phyloP scores from a whole-genome alignment of 495 filamentous ascomycete species.

The Penicillium odoratum region DNA sequence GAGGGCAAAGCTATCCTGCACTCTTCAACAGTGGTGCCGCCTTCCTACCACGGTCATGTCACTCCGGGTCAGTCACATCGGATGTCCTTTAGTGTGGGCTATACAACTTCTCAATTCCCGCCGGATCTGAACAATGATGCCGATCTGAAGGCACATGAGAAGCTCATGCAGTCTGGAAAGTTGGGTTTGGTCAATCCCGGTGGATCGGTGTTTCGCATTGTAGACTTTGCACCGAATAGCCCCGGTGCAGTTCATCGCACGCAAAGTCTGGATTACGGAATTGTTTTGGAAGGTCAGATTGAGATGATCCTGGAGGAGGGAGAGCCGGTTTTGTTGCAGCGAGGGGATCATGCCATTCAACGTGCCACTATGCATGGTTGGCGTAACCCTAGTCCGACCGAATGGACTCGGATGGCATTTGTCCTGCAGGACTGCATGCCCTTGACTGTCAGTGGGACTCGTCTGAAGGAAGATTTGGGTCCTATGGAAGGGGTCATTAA shows the following conservation, averaged over 20 bases:
- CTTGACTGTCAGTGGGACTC: constrained; percentile 41
- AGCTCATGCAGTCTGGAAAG: constrained; percentile 34
- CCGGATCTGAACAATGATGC: constrained; percentile 54
- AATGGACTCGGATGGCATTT: constrained; percentile 60
- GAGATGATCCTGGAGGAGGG: constrained; percentile 73
- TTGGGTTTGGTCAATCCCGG: constrained; percentile 52
- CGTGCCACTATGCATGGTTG: constrained; percentile 54
- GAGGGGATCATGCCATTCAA: constrained; percentile 70
- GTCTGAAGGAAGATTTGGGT: constrained; percentile 51
- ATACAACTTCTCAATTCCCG: constrained; percentile 57
- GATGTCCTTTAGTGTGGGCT: constrained; percentile 38
- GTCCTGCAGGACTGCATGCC: constrained; percentile 53
- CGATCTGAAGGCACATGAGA: constrained; percentile 38
- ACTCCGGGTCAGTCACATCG: constrained; percentile 18
- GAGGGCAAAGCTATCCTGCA: constrained; percentile 34
- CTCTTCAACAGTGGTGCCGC: constrained; percentile 4
- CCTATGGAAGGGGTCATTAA: constrained; percentile 21
- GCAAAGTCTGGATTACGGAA: constrained; percentile 70
- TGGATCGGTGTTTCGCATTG: constrained; percentile 55
- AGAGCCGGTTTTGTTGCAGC: constrained; percentile 61
- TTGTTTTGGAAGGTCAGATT: constrained; percentile 72
- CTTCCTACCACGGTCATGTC: constrained; percentile 18
- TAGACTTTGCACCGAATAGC: constrained; percentile 64
- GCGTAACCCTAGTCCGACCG: constrained; percentile 37
- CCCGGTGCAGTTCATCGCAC: constrained; percentile 70